Percentiles rank a stretch among this genome's conserved stretches.
phyloP scores from a whole-genome alignment of 768 basidiomycete species.

The Panus rudis region DNA sequence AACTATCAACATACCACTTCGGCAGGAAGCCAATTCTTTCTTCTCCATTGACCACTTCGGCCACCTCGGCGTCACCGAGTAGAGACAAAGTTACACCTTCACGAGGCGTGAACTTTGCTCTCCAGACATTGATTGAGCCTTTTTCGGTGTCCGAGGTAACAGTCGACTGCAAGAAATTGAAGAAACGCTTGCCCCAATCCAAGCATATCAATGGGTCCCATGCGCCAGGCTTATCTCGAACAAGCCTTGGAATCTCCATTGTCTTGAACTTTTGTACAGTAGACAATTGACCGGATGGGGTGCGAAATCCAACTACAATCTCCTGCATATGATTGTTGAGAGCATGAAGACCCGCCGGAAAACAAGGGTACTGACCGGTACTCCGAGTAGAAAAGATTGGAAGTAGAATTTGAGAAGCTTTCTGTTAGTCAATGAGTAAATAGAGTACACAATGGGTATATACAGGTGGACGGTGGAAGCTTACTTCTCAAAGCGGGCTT shows the following conservation, averaged over 20 bases:
- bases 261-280: constrained; percentile 72
- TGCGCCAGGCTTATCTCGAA: constrained; percentile 63
- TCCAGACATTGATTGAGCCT: constrained; percentile 49
- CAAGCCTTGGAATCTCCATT: constrained; percentile 67
- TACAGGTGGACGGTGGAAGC: constrained; percentile 16
- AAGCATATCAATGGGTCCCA: constrained; percentile 78
- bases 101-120: constrained; percentile 56
- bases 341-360: neutral
- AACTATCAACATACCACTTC: constrained; percentile 52
- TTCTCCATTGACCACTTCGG: constrained; percentile 58
- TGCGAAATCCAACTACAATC: constrained; percentile 84
- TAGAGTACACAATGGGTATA: neutral
- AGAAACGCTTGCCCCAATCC: constrained; percentile 61
- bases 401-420: constrained; percentile 92
- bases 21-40: constrained; percentile 79
- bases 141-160: constrained; percentile 23
- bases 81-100: constrained; percentile 44
- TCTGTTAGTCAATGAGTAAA: constrained; percentile 31
- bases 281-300: constrained; percentile 59
- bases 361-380: constrained; percentile 50
- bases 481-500: constrained; percentile 75
- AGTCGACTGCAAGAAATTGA: constrained; percentile 41
- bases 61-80: constrained; percentile 42
- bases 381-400: constrained; percentile 86
- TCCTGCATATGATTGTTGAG: constrained; percentile 38